phyloP scores from a whole-genome alignment of 2,329 filamentous ascomycete genomes.

The Furcasterigmium sp. region DNA sequence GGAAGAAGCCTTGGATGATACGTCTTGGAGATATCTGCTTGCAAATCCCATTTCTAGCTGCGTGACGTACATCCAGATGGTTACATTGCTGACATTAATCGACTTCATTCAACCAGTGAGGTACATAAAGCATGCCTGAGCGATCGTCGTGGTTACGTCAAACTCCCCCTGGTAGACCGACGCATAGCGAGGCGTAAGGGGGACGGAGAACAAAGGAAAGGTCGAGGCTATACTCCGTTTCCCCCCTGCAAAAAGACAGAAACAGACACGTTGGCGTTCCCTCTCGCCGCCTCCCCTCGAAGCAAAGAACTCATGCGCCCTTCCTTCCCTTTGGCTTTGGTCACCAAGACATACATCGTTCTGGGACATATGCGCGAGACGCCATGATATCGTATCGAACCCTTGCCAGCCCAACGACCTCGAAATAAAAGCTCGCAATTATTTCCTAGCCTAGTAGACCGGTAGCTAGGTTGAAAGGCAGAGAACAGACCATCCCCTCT shows the following conservation, averaged over 20 bases:
- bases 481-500: background rate
- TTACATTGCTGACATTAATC: conserved; percentile 13
- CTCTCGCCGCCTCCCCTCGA: conserved; percentile 12
- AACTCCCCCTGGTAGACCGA: conserved; percentile 2
- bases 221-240: conserved; percentile 15
- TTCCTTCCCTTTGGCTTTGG: conserved; percentile 9
- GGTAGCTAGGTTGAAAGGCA: background rate
- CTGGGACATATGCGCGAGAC: conserved; percentile 23
- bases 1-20: too few relatives aligned
- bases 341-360: conserved; percentile 17
- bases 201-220: conserved; percentile 14
- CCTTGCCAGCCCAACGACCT: conserved; percentile 10
- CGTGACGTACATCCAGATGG: too few relatives aligned
- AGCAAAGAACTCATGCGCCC: conserved; percentile 8
- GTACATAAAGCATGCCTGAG: conserved; percentile 14
- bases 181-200: conserved; percentile 8
- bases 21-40: too few relatives aligned
- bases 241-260: conserved; percentile 17
- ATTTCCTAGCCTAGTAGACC: conserved; percentile 1
- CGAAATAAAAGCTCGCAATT: conserved; percentile 8
- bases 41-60: too few relatives aligned
- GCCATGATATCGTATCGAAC: conserved; percentile 20
- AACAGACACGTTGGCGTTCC: conserved; percentile 13
- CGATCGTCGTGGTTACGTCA: conserved; percentile 10
- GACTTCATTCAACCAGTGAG: conserved; percentile 14